These are phyloP conservation scores for Xerocomellus amylosporus DNA, from an alignment of 768 basidiomycete species.

Conservation along the genomic window DNA sequence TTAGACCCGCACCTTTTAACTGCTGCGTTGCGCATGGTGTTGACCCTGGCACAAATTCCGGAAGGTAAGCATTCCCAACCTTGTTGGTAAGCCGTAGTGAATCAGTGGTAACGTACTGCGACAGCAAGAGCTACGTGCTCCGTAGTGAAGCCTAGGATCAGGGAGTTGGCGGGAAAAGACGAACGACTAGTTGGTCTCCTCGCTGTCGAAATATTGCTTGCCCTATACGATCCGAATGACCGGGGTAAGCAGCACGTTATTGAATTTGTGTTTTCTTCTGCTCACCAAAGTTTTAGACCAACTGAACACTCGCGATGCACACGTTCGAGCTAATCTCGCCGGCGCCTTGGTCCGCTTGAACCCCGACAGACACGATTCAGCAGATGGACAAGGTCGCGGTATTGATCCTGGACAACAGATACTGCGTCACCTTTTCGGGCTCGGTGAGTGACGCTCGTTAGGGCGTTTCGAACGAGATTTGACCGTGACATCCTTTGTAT, in stretches of 20 bases:
- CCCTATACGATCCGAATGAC: slow-evolving; percentile 4
- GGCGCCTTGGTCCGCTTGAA: slow-evolving; percentile 9
- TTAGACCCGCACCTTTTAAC: slow-evolving; percentile 11
- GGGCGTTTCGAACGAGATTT: not conserved
- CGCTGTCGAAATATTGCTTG: slow-evolving; percentile 20
- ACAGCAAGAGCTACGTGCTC: not conserved
- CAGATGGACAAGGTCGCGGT: not conserved
- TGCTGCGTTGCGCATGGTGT: slow-evolving; percentile 19
- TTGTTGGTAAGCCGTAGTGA: not conserved
- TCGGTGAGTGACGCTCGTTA: slow-evolving; percentile 6
- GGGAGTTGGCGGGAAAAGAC: slow-evolving; percentile 10
- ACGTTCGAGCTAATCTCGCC: slow-evolving; percentile 19
- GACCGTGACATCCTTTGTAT: not conserved
- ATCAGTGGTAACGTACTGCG: not conserved
- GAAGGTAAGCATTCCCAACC: slow-evolving; percentile 10
- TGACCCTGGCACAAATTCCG: slow-evolving; percentile 15
- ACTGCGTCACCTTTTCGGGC: slow-evolving; percentile 17
- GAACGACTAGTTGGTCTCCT: slow-evolving; percentile 15
- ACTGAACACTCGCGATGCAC: slow-evolving; percentile 4
- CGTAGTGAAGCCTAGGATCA: slow-evolving; percentile 13
- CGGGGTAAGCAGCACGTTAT: not conserved
- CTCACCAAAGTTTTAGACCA: not conserved
- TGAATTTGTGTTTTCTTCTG: not conserved
- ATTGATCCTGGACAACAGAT: not conserved
- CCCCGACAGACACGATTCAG: not conserved